Percentiles rank a stretch among this genome's conserved stretches.
These are phyloP conservation scores for Barbatosphaeria neglecta DNA, from an alignment of 495 filamentous ascomycete species.

Conservation along the genomic window DNA sequence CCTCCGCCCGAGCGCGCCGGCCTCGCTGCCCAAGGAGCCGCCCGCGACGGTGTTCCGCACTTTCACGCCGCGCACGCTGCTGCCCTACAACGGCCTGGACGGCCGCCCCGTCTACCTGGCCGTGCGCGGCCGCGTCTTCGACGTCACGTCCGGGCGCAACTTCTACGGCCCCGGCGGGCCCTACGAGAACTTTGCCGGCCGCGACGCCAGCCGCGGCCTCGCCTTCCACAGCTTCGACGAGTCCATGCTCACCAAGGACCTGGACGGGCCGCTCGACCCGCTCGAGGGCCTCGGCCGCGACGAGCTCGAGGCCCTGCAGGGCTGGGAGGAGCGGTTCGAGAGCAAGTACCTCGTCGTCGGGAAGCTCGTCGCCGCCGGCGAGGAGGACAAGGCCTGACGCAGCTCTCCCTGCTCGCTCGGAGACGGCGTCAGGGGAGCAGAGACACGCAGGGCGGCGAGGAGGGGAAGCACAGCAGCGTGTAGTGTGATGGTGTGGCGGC, in stretches of 20 bases:
- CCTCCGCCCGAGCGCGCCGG: slow-evolving; percentile 45
- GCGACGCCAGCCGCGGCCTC: slow-evolving; percentile 85
- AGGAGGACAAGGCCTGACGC: slow-evolving; percentile 15
- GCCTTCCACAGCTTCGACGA: slow-evolving; percentile 91
- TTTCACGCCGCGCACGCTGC: slow-evolving; percentile 76
- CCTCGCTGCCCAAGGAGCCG: slow-evolving; percentile 50
- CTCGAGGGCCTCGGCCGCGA: slow-evolving; percentile 63
- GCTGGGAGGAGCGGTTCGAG: slow-evolving; percentile 85
- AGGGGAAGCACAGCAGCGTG: neutral
- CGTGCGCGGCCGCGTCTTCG: slow-evolving; percentile 76
- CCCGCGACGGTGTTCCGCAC: slow-evolving; percentile 76
- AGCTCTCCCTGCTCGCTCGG: no score
- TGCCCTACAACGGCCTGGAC: slow-evolving; percentile 76
- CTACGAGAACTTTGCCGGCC: slow-evolving; percentile 87
- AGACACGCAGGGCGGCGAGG: neutral
- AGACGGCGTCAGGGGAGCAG: neutral
- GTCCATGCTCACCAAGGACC: slow-evolving; percentile 89
- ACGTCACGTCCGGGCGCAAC: slow-evolving; percentile 71
- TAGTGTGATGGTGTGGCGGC: no score
- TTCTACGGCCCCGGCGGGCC: slow-evolving; percentile 92
- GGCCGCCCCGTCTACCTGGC: slow-evolving; percentile 69
- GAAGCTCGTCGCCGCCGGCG: slow-evolving; percentile 53
- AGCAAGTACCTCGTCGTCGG: slow-evolving; percentile 95
- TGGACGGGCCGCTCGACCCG: slow-evolving; percentile 75
- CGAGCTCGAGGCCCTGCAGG: slow-evolving; percentile 69